Percentiles rank a stretch among this genome's conserved stretches.
Evolutionary conservation across 139 green algal species (phyloP).

Genomic region (Coccomyxa sp.): DNA sequence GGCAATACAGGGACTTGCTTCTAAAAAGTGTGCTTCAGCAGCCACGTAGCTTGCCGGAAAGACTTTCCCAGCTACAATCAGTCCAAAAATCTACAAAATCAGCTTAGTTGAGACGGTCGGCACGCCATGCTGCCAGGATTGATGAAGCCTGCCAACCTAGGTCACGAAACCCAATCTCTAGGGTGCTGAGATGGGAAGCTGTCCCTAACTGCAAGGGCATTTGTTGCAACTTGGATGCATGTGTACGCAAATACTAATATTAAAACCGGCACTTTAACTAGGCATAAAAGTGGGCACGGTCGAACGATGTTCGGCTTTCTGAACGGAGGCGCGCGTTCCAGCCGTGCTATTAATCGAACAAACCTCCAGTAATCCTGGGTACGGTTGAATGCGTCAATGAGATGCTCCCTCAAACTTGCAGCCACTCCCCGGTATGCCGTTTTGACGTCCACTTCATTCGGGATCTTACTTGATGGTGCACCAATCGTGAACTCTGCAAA

Average conservation of each 20-base stretch:
- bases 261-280: no score
- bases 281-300: no score
- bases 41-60: not conserved
- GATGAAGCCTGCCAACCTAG: no score
- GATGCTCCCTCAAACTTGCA: constrained; percentile 72
- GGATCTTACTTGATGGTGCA: not conserved
- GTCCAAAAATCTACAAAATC: no score
- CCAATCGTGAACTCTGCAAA: not conserved
- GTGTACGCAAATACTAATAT: no score
- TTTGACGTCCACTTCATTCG: not conserved
- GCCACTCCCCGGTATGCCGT: constrained; percentile 38
- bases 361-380: constrained; percentile 81
- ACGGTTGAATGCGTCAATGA: constrained; percentile 79
- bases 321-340: not conserved
- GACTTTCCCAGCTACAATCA: not conserved
- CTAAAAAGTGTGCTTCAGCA: not conserved
- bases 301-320: no score
- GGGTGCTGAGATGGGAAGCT: no score
- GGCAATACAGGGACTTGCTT: not conserved
- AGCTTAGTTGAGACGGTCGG: no score
- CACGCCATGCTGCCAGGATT: no score
- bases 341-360: not conserved
- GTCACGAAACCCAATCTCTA: no score
- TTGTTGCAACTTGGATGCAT: no score
- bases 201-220: no score